A percentile compares a stretch with the other conserved stretches of the same genome.
phyloP scores from a whole-genome alignment of 2,329 filamentous ascomycete species.

The Ophiostoma sp. region DNA sequence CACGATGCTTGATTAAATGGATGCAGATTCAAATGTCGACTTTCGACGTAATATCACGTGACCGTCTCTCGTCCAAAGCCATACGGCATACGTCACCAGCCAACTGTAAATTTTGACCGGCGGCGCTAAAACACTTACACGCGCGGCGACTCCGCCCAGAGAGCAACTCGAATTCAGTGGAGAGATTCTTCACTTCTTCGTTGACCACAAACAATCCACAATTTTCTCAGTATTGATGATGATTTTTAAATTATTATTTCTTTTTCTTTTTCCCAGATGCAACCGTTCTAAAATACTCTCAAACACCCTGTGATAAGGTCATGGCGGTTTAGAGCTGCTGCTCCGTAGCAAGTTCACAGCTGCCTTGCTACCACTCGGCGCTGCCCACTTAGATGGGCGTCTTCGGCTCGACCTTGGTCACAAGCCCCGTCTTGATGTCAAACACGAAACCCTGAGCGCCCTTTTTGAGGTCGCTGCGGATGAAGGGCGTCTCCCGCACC shows the following conservation, averaged over 20 bases:
- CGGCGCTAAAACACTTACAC: neutral
- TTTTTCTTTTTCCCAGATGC: too few relatives aligned
- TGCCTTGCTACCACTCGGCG: neutral
- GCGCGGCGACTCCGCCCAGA: neutral
- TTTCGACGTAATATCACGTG: neutral
- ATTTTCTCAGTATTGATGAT: neutral
- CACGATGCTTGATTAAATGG: neutral
- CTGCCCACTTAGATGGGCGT: neutral
- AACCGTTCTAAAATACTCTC: too few relatives aligned
- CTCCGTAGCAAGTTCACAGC: neutral
- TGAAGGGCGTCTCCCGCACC: slow-evolving; percentile 1
- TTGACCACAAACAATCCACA: neutral
- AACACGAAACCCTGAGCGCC: neutral
- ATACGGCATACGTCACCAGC: neutral
- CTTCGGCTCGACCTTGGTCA: slow-evolving; percentile 9
- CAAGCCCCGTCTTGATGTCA: slow-evolving; percentile 12
- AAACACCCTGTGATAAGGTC: too few relatives aligned
- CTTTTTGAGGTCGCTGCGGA: slow-evolving; percentile 1
- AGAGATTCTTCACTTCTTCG: too few relatives aligned
- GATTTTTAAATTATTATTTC: neutral
- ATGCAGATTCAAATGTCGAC: neutral
- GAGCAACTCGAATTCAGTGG: neutral
- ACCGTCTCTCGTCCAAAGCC: neutral
- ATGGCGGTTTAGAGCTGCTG: neutral
- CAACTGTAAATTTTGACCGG: neutral